phyloP scores from a whole-genome alignment of 306 rosid species.

The Hippophae gyantsensis region DNA sequence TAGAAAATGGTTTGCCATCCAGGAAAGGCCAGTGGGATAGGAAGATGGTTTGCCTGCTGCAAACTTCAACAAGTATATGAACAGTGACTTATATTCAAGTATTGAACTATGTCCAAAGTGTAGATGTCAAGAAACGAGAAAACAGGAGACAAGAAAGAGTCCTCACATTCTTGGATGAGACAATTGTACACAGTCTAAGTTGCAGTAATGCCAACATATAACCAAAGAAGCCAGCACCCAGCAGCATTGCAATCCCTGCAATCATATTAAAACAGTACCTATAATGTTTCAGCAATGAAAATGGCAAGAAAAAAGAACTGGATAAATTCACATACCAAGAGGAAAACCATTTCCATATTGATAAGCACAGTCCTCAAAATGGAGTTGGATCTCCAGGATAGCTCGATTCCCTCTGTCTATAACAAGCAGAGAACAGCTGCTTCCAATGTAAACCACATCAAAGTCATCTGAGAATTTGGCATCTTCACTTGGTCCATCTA shows the following conservation, averaged over 20 bases:
- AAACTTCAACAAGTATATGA: too few relatives aligned
- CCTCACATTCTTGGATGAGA: slow-evolving; percentile 59
- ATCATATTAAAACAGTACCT: slow-evolving; percentile 17
- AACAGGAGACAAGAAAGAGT: slow-evolving; percentile 14
- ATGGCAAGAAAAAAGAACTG: background rate
- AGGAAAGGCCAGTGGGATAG: too few relatives aligned
- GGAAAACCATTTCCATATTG: slow-evolving; percentile 85
- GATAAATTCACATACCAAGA: slow-evolving; percentile 45
- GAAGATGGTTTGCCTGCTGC: too few relatives aligned
- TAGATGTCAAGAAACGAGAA: slow-evolving; percentile 17
- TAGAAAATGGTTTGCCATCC: too few relatives aligned
- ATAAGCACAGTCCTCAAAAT: slow-evolving; percentile 88
- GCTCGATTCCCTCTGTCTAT: slow-evolving; percentile 82
- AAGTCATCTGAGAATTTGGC: slow-evolving; percentile 85
- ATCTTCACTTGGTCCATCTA: slow-evolving; percentile 89
- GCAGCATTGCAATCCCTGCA: slow-evolving; percentile 68
- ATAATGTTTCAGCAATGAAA: slow-evolving; percentile 1
- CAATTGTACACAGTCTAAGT: slow-evolving; percentile 57
- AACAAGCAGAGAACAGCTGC: slow-evolving; percentile 79
- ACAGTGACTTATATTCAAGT: too few relatives aligned
- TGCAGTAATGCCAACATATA: slow-evolving; percentile 86
- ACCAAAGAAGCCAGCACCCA: slow-evolving; percentile 86
- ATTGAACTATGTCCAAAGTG: background rate
- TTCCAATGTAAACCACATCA: slow-evolving; percentile 83
- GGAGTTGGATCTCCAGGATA: slow-evolving; percentile 82